Base-by-base conservation (phyloP, 306 rosid species). In the Trichosanthes truncata region DNA sequence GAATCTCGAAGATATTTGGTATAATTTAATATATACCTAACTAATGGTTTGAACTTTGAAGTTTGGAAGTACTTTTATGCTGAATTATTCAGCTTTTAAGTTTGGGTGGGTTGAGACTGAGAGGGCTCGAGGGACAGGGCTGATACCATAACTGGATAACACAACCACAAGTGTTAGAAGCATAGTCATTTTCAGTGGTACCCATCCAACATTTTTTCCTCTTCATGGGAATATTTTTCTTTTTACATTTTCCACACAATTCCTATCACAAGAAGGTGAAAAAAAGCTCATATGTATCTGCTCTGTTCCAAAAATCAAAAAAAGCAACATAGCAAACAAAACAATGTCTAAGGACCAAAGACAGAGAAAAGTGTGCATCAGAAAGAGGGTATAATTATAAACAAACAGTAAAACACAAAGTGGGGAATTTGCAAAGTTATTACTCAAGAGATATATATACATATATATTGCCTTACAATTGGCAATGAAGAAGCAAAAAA, bases 131-230 rank as follows among this genome's bases (percentile, higher is more conserved):
- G 71, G 71, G 45, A 17, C 71, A 63, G 1, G 23, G 23, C 0
- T 63, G 71, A 63, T 63, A 17, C 43, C 71, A 6, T 17, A 65
- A 65, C 2, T 65, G 25, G 72, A 65, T 18, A 65, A 35, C 72
- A 35, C 23, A 65, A 4, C 6, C 5, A 13, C 43, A 63, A 33
- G 11, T 40, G 9, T 63, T 38, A 67, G 74, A n/a, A 40, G 74
- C 33, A 68, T 9, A 40, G 74, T 68, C 33, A 68, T 40, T 68
- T 68, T 68, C 74, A 68, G 52, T 68, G 74, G 51, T 36, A 67
- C 51, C 74, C 74, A 38, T 38, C 29, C 74, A 63, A 20, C 74
- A 67, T 67, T 68, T 68, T 67, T 12, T 41, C 5, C 33, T 21
- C 35, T 68, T 68, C 21, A 41, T 68, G 75, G 35, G 75, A 68